Conservation (phyloP, 768 basidiomycete genomes). For the Termitomyces sp. region DNA sequence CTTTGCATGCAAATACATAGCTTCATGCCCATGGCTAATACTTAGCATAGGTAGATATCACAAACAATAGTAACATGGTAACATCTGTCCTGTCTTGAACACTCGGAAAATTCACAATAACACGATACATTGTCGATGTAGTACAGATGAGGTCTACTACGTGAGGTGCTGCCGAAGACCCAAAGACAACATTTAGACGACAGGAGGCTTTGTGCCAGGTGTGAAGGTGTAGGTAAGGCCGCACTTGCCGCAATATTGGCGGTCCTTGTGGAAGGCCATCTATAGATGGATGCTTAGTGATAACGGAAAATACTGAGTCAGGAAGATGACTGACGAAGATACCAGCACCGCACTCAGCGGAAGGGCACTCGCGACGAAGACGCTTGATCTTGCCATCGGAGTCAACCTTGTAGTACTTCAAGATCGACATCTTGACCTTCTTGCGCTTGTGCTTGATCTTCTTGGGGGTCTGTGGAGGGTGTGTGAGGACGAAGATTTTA, state of each 20-base stretch:
- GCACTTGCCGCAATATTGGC: conserved; percentile 98
- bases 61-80: too few relatives aligned
- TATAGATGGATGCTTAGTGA: conserved; percentile 30
- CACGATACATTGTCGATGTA: background rate
- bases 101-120: background rate
- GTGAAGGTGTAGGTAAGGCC: conserved; percentile 85
- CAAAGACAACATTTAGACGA: conserved; percentile 40
- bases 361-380: conserved; percentile 93
- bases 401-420: conserved; percentile 99
- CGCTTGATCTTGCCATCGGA: conserved; percentile 99
- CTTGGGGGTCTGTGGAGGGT: conserved; percentile 76
- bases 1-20: too few relatives aligned
- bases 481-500: background rate
- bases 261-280: conserved; percentile 99
- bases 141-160: background rate
- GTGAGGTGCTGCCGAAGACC: background rate
- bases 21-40: too few relatives aligned
- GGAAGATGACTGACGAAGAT: conserved; percentile 65
- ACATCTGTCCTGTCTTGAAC: too few relatives aligned
- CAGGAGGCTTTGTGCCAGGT: conserved; percentile 77
- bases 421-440: conserved; percentile 99
- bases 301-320: background rate
- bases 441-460: conserved; percentile 99
- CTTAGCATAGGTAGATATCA: too few relatives aligned
- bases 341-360: conserved; percentile 80